Evolutionary conservation across 2,329 filamentous ascomycete species (phyloP).

Genomic region (Tolypocladium ophioglossoides): DNA sequence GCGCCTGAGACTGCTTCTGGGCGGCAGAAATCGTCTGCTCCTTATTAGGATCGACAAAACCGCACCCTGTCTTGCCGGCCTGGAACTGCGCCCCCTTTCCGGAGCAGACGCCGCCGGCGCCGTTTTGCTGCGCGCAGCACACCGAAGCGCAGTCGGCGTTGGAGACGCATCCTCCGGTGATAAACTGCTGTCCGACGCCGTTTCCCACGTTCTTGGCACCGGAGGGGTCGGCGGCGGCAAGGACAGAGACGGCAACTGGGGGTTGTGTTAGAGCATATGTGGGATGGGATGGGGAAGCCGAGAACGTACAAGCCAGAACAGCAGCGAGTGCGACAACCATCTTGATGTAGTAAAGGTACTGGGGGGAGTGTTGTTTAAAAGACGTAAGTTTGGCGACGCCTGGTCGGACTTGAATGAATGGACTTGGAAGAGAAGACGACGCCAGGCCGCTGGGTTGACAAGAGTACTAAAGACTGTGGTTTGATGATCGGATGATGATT

Average conservation of each 20-base stretch:
- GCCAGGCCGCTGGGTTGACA: no score
- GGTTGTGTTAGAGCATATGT: background rate
- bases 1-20: background rate
- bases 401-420: no score
- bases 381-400: no score
- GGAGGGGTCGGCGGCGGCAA: slow-evolving; percentile 8
- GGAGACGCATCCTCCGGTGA: slow-evolving; percentile 13
- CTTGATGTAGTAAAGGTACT: slow-evolving; percentile 15
- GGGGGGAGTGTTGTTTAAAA: no score
- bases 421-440: no score
- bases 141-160: slow-evolving; percentile 17
- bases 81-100: slow-evolving; percentile 4
- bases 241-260: slow-evolving; percentile 6
- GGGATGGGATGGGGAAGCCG: background rate
- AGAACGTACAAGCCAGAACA: slow-evolving; percentile 12
- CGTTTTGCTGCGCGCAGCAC: slow-evolving; percentile 15
- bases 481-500: no score
- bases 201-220: slow-evolving; percentile 14
- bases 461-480: no score
- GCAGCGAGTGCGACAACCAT: slow-evolving; percentile 14
- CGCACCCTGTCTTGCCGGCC: slow-evolving; percentile 19
- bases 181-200: slow-evolving; percentile 15
- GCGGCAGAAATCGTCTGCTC: background rate
- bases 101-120: slow-evolving; percentile 16
- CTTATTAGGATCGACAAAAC: slow-evolving; percentile 9